These are phyloP conservation scores for Coemansia sp. DNA, from an alignment of 192 early-diverging fungal species.

Conservation along the genomic window DNA sequence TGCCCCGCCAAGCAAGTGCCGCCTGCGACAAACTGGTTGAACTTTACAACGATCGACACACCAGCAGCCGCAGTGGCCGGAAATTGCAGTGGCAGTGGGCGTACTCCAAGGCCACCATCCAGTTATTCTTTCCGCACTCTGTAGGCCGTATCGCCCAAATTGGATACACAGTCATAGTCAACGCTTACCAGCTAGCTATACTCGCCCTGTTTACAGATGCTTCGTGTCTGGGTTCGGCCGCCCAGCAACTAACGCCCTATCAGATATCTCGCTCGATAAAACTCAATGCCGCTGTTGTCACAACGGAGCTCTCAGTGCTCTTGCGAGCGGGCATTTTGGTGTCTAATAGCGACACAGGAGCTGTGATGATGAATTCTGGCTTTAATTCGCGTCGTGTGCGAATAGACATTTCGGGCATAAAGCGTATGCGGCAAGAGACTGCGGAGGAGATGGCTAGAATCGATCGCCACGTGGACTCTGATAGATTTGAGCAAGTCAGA, in stretches of 20 bases:
- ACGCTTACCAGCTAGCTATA: slow-evolving; percentile 90
- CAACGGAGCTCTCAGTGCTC: neutral
- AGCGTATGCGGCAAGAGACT: slow-evolving; percentile 75
- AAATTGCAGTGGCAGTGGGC: slow-evolving; percentile 19
- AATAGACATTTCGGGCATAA: slow-evolving; percentile 80
- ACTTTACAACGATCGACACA: neutral
- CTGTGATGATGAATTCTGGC: slow-evolving; percentile 61
- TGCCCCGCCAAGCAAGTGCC: neutral
- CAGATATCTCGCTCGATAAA: slow-evolving; percentile 48
- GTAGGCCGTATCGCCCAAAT: slow-evolving; percentile 64
- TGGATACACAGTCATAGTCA: slow-evolving; percentile 54
- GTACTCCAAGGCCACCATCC: slow-evolving; percentile 30
- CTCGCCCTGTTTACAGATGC: slow-evolving; percentile 75
- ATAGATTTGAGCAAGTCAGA: neutral
- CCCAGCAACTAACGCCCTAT: slow-evolving; percentile 51
- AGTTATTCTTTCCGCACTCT: slow-evolving; percentile 84
- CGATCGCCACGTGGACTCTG: slow-evolving; percentile 72
- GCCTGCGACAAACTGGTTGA: neutral
- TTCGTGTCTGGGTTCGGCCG: slow-evolving; percentile 37
- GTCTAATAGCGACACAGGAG: neutral
- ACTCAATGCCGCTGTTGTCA: neutral
- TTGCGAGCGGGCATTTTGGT: neutral
- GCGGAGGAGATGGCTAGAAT: slow-evolving; percentile 73
- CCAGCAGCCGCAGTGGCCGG: neutral
- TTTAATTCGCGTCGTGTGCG: slow-evolving; percentile 78